Base-by-base conservation (phyloP, 768 basidiomycete species). In the Terana coerulea region DNA sequence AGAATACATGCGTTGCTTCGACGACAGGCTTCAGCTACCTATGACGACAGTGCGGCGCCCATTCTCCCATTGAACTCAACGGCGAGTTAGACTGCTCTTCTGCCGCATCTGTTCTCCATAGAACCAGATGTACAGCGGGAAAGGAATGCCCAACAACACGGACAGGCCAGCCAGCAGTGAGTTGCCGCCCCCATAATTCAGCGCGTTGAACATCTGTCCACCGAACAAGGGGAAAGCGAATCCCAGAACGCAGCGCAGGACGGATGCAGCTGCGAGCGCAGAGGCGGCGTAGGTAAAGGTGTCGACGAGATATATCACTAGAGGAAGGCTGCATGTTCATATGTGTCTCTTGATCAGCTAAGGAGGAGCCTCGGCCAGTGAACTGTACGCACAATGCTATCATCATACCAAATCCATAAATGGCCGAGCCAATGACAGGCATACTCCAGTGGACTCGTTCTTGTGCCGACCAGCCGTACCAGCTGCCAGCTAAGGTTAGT, bases 401-500 rank as follows among this genome's bases (percentile, higher is more conserved):
- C 83, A 87, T 82, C 71, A 86, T 68, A 5, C 75, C 79, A 50
- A 86, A 84, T 5, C 80, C 77, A 58, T 75, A 81, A 41, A 81
- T 77, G 1, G 72, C 75, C 2, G 80, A 73, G 3, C 68, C 68
- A 34, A 69, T 64, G 56, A 87, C 82, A 7, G 85, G 85, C 80
- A 88, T 82, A 28, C 88, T 85, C 86, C 85, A 88, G 59, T 88
- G 86, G 0, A 79, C 55, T 39, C 67, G 67, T 0, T 79, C 78
- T 52, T 84, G 71, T 3, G 86, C 87, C n/a, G 86, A 85, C 88
- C 87, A 90, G 17, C 88, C 88, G 60, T 86, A 90, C 87, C 87
- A 86, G 54, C 84, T 86, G 47, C 1, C n/a, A n/a, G n/a, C n/a
- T n/a, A n/a, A n/a, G n/a, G n/a, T n/a, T n/a, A n/a, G n/a, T n/a